phyloP scores from a whole-genome alignment of 805 yeast genomes.

The Metschnikowia lochheadii region DNA sequence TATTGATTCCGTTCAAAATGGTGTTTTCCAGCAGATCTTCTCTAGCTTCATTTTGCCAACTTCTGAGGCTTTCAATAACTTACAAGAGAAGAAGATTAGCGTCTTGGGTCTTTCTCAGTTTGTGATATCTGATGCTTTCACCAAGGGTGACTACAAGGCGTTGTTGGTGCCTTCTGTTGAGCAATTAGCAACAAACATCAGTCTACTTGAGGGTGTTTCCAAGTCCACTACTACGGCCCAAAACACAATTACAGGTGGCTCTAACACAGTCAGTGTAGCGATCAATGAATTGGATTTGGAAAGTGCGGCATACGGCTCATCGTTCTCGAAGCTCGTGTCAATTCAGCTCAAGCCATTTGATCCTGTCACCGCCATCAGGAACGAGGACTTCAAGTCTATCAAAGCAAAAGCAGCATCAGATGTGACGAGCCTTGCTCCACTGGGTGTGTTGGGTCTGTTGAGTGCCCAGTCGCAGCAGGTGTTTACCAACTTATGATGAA shows the following conservation, averaged over 20 bases:
- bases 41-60: slow-evolving; percentile 52
- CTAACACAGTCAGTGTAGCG: slow-evolving; percentile 25
- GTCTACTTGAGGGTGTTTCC: slow-evolving; percentile 26
- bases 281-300: slow-evolving; percentile 55
- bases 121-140: slow-evolving; percentile 25
- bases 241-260: slow-evolving; percentile 17
- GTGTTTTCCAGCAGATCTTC: slow-evolving; percentile 50
- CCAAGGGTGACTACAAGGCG: slow-evolving; percentile 18
- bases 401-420: slow-evolving; percentile 24
- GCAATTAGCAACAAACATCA: slow-evolving; percentile 29
- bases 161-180: slow-evolving; percentile 28
- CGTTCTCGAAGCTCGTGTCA: slow-evolving; percentile 68
- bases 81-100: slow-evolving; percentile 53
- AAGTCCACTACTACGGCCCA: slow-evolving; percentile 16
- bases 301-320: slow-evolving; percentile 75
- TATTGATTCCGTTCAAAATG: slow-evolving; percentile 69
- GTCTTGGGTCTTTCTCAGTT: slow-evolving; percentile 48
- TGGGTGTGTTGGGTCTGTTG: slow-evolving; percentile 26
- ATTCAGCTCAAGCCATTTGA: slow-evolving; percentile 62
- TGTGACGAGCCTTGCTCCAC: slow-evolving; percentile 24
- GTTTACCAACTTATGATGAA: slow-evolving; percentile 7
- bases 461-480: slow-evolving; percentile 16
- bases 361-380: slow-evolving; percentile 55
- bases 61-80: slow-evolving; percentile 43
- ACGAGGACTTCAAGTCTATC: slow-evolving; percentile 30